phyloP scores from a whole-genome alignment of 805 yeast genomes.

The Ogataea naganishii region DNA sequence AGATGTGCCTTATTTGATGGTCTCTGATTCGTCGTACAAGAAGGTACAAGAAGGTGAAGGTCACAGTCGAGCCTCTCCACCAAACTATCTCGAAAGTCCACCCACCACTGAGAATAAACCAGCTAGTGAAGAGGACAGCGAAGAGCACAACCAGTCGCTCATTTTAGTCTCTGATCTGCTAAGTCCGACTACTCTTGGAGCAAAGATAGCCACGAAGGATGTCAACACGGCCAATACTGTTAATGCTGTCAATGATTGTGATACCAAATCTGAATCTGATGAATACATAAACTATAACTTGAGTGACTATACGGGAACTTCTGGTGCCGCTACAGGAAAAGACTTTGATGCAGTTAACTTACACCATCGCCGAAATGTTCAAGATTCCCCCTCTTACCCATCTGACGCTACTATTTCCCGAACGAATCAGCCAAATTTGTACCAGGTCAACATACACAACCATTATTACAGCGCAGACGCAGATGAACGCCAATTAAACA shows the following conservation, averaged over 20 bases:
- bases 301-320: slow-evolving; percentile 17
- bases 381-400: no score
- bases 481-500: neutral
- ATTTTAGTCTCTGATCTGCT: slow-evolving; percentile 6
- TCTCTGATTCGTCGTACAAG: neutral
- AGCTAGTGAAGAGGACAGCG: no score
- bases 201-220: slow-evolving; percentile 13
- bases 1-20: no score
- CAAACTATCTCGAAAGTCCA: no score
- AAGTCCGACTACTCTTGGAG: slow-evolving; percentile 14
- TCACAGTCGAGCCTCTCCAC: no score
- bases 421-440: slow-evolving; percentile 2
- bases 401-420: no score
- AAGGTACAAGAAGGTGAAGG: no score
- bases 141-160: neutral
- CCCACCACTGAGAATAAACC: no score
- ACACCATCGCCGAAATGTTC: neutral
- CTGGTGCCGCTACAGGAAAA: neutral
- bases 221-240: no score
- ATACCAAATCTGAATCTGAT: slow-evolving; percentile 1
- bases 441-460: slow-evolving; percentile 4
- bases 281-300: slow-evolving; percentile 6
- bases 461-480: neutral
- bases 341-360: neutral
- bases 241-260: slow-evolving; percentile 2